Evolutionary conservation across 306 rosid genomes (phyloP).

Genomic region (Medicago ruthenica): DNA sequence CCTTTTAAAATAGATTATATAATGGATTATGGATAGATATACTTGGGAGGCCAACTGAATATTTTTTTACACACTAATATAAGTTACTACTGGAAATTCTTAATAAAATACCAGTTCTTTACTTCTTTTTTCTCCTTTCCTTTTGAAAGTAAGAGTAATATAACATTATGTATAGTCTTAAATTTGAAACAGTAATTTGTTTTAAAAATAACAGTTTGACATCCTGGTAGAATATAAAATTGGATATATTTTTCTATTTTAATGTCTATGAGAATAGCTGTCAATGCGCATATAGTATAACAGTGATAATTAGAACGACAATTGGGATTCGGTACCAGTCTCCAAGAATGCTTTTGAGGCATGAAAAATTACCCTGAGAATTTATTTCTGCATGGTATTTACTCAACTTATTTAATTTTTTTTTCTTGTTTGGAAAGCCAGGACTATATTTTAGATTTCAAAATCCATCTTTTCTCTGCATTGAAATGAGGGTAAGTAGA

Average conservation of each 20-base stretch:
- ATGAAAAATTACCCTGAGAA: background rate
- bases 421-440: background rate
- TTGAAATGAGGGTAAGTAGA: background rate
- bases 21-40: constrained; percentile 4
- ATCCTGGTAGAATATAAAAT: background rate
- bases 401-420: background rate
- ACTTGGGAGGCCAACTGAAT: background rate
- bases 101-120: background rate
- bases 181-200: too few relatives aligned
- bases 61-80: background rate
- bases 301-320: background rate
- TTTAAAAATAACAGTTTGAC: background rate
- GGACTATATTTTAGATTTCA: too few relatives aligned
- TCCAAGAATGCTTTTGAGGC: background rate
- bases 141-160: background rate
- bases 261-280: background rate
- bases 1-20: background rate
- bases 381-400: background rate
- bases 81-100: background rate
- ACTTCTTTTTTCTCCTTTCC: background rate
- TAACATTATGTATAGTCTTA: background rate
- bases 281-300: background rate
- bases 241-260: background rate
- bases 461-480: background rate
- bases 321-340: background rate